Evolutionary conservation across 2,329 filamentous ascomycete species (phyloP).

Genomic region (Diaporthe capsici): DNA sequence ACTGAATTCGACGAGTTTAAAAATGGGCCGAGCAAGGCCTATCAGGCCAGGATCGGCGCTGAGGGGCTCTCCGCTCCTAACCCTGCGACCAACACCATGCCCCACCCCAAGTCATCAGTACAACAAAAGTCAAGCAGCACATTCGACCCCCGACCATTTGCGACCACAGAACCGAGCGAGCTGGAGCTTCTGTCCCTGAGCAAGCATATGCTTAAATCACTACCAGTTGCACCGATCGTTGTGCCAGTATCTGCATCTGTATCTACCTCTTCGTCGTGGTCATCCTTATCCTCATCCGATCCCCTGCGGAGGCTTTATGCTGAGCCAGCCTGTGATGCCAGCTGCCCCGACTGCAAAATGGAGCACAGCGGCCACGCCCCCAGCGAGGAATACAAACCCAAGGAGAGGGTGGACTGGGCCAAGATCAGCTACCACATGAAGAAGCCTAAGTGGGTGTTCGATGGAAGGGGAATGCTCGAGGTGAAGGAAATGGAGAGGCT

Average conservation of each 20-base stretch:
- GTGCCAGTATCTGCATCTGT: neutral
- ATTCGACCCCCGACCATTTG: slow-evolving; percentile 63
- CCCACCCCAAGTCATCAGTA: neutral
- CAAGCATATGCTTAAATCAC: slow-evolving; percentile 58
- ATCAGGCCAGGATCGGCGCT: neutral
- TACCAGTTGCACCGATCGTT: neutral
- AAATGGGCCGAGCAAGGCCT: slow-evolving; percentile 36
- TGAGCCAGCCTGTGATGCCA: slow-evolving; percentile 60
- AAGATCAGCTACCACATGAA: slow-evolving; percentile 64
- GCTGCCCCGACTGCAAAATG: slow-evolving; percentile 66
- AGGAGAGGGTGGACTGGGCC: slow-evolving; percentile 66
- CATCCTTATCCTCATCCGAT: slow-evolving; percentile 47
- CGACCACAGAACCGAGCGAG: slow-evolving; percentile 53
- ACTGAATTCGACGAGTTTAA: slow-evolving; percentile 70
- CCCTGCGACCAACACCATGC: neutral
- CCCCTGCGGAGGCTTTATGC: slow-evolving; percentile 61
- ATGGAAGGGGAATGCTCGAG: slow-evolving; percentile 69
- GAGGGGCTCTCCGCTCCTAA: slow-evolving; percentile 20
- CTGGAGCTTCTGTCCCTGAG: slow-evolving; percentile 64
- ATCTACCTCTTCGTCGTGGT: neutral
- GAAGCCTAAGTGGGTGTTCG: slow-evolving; percentile 69
- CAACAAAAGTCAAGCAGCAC: slow-evolving; percentile 50
- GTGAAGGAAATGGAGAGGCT: slow-evolving; percentile 62
- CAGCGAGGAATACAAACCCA: slow-evolving; percentile 60
- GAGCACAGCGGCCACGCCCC: slow-evolving; percentile 60